A percentile compares a stretch with the other conserved stretches of the same genome.
Conservation (phyloP, 2,329 filamentous ascomycete species). For the Ilyonectria destructans region DNA sequence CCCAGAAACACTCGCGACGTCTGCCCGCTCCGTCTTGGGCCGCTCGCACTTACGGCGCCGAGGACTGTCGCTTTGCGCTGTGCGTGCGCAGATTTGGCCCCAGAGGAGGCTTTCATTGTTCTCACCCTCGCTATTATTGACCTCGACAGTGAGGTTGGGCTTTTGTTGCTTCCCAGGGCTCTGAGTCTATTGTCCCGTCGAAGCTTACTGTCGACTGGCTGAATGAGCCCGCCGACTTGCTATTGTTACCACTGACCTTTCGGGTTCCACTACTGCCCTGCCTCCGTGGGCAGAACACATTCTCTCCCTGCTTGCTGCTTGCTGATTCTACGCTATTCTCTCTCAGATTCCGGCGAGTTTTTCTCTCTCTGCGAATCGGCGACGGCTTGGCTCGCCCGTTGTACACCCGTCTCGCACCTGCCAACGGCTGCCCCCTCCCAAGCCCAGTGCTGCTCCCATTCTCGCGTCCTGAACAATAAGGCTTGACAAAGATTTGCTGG, state of each 20-base stretch:
- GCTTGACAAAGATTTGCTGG: slow-evolving; percentile 24
- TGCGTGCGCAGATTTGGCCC: too few relatives aligned
- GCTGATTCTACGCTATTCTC: slow-evolving; percentile 11
- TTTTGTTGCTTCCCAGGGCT: background rate
- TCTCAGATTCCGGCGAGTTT: background rate
- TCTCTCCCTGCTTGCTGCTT: slow-evolving; percentile 1
- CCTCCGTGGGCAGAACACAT: background rate
- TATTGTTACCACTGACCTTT: slow-evolving; percentile 3
- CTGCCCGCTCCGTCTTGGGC: background rate
- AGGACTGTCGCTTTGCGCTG: too few relatives aligned
- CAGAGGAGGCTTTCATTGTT: too few relatives aligned
- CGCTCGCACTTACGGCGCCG: background rate
- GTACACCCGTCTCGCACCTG: slow-evolving; percentile 43
- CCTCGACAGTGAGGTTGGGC: background rate
- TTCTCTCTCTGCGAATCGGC: background rate
- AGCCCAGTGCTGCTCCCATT: slow-evolving; percentile 35
- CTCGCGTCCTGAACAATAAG: slow-evolving; percentile 42
- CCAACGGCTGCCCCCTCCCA: slow-evolving; percentile 39
- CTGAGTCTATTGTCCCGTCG: background rate
- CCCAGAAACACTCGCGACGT: background rate
- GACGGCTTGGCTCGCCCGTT: slow-evolving; percentile 3
- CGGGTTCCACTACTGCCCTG: background rate
- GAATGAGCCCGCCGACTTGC: background rate
- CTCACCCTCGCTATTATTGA: background rate
- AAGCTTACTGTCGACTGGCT: background rate